Evolutionary conservation across 2,329 filamentous ascomycete species (phyloP), one percentile per base, ranked within the genome.

Genomic region (Septoria linicola): DNA sequence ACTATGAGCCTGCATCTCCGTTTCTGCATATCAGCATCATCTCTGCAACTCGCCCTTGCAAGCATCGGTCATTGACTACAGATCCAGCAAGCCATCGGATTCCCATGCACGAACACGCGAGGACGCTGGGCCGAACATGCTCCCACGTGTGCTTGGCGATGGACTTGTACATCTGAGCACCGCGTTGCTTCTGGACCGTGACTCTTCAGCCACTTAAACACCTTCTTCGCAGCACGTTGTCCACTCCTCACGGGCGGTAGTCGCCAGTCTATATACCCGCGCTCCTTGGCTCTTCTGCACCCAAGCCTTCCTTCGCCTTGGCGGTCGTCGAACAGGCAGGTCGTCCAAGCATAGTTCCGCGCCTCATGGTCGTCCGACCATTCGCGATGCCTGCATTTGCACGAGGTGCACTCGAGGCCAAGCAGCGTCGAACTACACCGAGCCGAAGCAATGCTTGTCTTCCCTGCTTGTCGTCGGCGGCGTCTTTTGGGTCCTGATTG

Each of bases 241-340:
- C 31, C 27, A 20, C 34, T 27, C 14, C 11, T n/a, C 19, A 10
- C 25, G 16, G 21, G 17, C 36, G 27, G 23, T 10, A 27, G 23
- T 47, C 10, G 27, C 13, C 10, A 17, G n/a, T 19, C 35, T 27
- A 16, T 30, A 49, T 49, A 21, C 10, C 10, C 27, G 19, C 41
- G 20, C 42, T 27, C 14, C 50, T 48, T 53, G 45, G 44, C 43
- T 23, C 23, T 23, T 34, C 23, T 45, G 40, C 36, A 41, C 16
- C 50, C 50, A 53, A 53, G 50, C 39, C 51, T 45, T 32, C 34
- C 14, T 21, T 25, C 44, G 39, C 27, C 51, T 53, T 49, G 51
- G 51, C 51, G 40, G 16, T 14, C 39, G 34, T 43, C 14, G 31
- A 43, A 40, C 36, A 42, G 51, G 51, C 51, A 53, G 50, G 50